A percentile compares a stretch with the other conserved stretches of the same genome.
Conservation (phyloP, 192 early-diverging fungal genomes). For the Umbelopsis ramanniana region DNA sequence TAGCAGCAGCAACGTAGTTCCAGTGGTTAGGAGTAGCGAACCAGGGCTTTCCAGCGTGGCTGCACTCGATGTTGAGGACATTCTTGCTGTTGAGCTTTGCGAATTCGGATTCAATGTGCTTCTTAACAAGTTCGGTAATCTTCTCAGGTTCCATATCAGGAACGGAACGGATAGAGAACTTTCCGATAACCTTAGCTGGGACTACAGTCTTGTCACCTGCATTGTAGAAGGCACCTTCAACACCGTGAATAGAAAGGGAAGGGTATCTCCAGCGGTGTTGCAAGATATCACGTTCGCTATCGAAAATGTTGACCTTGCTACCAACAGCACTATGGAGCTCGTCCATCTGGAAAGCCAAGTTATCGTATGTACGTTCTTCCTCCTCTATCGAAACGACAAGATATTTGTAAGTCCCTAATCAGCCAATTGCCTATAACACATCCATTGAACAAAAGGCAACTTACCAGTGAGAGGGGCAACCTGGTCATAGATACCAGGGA, state of each 20-base stretch:
- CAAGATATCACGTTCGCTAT: slow-evolving; percentile 74
- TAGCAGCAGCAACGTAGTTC: slow-evolving; percentile 91
- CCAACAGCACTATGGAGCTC: slow-evolving; percentile 84
- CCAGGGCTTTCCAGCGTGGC: slow-evolving; percentile 91
- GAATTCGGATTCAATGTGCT: slow-evolving; percentile 84
- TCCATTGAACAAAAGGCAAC: background rate
- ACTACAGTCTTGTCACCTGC: slow-evolving; percentile 97
- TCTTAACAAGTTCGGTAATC: slow-evolving; percentile 74
- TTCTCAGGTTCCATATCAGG: slow-evolving; percentile 90
- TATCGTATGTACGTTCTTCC: slow-evolving; percentile 83
- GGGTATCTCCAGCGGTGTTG: slow-evolving; percentile 96
- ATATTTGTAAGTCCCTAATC: too few relatives aligned
- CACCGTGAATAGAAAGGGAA: slow-evolving; percentile 94
- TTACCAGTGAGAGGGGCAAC: slow-evolving; percentile 81
- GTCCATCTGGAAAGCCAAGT: slow-evolving; percentile 76
- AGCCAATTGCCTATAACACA: background rate
- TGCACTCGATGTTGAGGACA: slow-evolving; percentile 69
- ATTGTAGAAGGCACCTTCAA: slow-evolving; percentile 96
- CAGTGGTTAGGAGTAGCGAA: slow-evolving; percentile 88
- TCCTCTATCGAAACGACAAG: slow-evolving; percentile 45
- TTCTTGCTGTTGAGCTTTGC: slow-evolving; percentile 91
- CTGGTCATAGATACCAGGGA: slow-evolving; percentile 92
- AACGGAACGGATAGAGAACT: slow-evolving; percentile 97
- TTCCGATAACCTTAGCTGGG: slow-evolving; percentile 92
- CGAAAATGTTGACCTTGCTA: slow-evolving; percentile 77